Evolutionary conservation across 1,284 basidiomycete genomes (phyloP).

Genomic region (Xerocomus cyaneibrunnescens): DNA sequence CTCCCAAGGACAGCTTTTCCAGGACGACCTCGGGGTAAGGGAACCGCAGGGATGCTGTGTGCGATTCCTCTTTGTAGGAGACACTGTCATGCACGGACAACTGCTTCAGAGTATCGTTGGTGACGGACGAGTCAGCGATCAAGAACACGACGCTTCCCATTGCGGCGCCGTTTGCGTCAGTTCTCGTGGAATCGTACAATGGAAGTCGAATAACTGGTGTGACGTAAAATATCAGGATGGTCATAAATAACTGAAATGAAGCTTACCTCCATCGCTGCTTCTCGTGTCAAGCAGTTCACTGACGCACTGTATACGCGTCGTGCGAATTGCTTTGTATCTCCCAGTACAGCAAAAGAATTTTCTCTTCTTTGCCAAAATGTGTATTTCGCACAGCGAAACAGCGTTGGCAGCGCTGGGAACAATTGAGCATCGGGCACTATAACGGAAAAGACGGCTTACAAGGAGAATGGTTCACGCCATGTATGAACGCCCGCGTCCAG

Average conservation of each 20-base stretch:
- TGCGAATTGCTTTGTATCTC: constrained; percentile 29
- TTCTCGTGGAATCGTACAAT: constrained; percentile 35
- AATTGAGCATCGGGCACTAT: constrained; percentile 12
- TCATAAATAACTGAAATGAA: constrained; percentile 35
- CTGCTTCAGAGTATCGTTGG: constrained; percentile 16
- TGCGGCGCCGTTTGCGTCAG: constrained; percentile 27
- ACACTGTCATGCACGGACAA: constrained; percentile 21
- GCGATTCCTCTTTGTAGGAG: constrained; percentile 16
- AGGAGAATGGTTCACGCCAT: constrained; percentile 32
- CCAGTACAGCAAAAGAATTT: constrained; percentile 30
- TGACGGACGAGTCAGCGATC: constrained; percentile 20
- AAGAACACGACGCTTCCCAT: constrained; percentile 30
- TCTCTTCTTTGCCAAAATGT: constrained; percentile 30
- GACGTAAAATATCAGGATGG: constrained; percentile 32
- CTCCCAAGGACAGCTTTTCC: constrained; percentile 23
- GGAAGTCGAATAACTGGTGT: constrained; percentile 29
- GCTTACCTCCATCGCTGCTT: constrained; percentile 29
- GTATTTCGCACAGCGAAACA: constrained; percentile 30
- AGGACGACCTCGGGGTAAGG: constrained; percentile 21
- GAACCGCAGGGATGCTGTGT: constrained; percentile 11
- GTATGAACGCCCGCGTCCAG: constrained; percentile 27
- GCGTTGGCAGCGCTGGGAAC: constrained; percentile 16
- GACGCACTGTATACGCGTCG: constrained; percentile 29
- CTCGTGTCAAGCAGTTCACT: constrained; percentile 28
- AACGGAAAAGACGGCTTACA: constrained; percentile 17